Base-by-base conservation (phyloP, 768 basidiomycete genomes). In the Phylloporus sp. region DNA sequence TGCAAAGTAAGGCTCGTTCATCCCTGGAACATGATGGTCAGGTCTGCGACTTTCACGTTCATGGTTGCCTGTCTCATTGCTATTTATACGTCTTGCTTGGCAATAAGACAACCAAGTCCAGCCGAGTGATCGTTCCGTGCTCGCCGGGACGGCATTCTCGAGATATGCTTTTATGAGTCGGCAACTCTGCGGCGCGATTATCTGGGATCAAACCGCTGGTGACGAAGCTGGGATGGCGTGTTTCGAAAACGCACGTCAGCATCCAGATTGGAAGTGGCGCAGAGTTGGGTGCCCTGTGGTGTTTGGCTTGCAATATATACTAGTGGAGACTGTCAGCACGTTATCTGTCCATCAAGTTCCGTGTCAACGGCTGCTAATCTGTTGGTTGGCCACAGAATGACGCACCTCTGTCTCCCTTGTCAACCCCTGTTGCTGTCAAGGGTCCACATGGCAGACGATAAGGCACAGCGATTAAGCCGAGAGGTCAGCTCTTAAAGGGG, bases 121-220 rank as follows among this genome's bases (percentile, higher is more conserved):
- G 34, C 23, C 35, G 18, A 45, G 48, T 17, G 24, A 36, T 50
- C 24, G 14, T 23, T 63, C 61, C 62, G 61, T 54, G 22, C 32
- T 40, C 44, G 45, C 24, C 62, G 61, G 61, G 34, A 42, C 52
- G 53, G 55, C 14, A 39, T 51, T 46, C 32, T 37, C 28, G 48
- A 57, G 23, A 48, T 52, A 48, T 38, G 14, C 42, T 36, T 50
- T 58, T 26, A 50, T 45, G 29, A 35, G 24, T 51, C 45, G 49
- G 55, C 46, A 46, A 50, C 44, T 56, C 57, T 56, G 57, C 57
- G 60, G 60, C 48, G 36, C 33, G 47, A 53, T 53, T 44, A 45
- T 53, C 50, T 44, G 31, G 34, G 37, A 49, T 42, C 24, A 46
- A 48, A 31, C 22, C 6, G 37, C 26, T 36, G 28, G 26, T 23